phyloP scores from a whole-genome alignment of 2,329 filamentous ascomycete species.

The Verticillium nonalfalfae region DNA sequence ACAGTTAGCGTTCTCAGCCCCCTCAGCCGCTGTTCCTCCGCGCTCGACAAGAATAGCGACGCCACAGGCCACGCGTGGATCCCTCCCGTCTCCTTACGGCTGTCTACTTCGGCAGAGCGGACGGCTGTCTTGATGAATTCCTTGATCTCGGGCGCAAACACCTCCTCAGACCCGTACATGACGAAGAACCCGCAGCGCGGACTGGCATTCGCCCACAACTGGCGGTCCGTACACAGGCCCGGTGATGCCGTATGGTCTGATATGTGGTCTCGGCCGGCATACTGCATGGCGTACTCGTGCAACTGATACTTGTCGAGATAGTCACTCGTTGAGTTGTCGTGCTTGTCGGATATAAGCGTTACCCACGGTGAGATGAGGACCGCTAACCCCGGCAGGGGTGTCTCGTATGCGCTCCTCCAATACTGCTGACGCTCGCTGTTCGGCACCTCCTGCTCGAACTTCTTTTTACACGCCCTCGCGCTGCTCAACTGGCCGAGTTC shows the following conservation, averaged over 20 bases:
- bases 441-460: constrained; percentile 1
- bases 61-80: constrained; percentile 84
- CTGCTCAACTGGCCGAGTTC: constrained; percentile 45
- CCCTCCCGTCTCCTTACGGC: constrained; percentile 55
- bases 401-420: constrained; percentile 7
- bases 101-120: constrained; percentile 46
- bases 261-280: constrained; percentile 44
- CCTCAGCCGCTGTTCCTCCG: constrained; percentile 40
- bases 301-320: constrained; percentile 65
- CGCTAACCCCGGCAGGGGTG: constrained; percentile 43
- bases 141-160: constrained; percentile 66
- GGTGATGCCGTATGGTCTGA: constrained; percentile 48
- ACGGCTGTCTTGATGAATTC: constrained; percentile 50
- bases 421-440: constrained; percentile 5
- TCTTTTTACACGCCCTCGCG: constrained; percentile 5
- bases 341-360: constrained; percentile 61
- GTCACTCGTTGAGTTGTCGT: constrained; percentile 66
- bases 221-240: constrained; percentile 58
- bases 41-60: constrained; percentile 46
- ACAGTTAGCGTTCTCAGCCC: constrained; percentile 34
- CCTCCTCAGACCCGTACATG: constrained; percentile 70
- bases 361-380: constrained; percentile 78
- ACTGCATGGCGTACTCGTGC: constrained; percentile 64
- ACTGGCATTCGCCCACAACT: constrained; percentile 60
- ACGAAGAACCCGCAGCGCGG: constrained; percentile 64